phyloP scores from a whole-genome alignment of 2,329 filamentous ascomycete species.

The Mariannaea elegans region DNA sequence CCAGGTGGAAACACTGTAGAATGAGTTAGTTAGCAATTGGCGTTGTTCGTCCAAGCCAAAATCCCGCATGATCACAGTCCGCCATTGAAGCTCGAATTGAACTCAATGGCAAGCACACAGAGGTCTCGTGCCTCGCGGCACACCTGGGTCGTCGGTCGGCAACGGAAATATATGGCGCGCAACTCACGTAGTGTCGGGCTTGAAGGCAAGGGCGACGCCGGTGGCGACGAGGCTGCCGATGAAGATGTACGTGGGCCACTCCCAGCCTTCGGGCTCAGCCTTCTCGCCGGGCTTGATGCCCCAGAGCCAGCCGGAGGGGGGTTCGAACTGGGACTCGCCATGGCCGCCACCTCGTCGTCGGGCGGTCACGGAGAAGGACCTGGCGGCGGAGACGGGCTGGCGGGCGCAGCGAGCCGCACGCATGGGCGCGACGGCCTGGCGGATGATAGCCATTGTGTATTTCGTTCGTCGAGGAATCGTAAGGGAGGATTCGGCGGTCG shows the following conservation, averaged over 20 bases:
- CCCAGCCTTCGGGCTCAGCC: slow-evolving; percentile 96
- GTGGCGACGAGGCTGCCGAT: slow-evolving; percentile 80
- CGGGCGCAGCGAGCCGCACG: slow-evolving; percentile 50
- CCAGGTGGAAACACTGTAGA: slow-evolving; percentile 94
- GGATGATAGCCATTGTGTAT: slow-evolving; percentile 46
- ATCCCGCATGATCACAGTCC: slow-evolving; percentile 31
- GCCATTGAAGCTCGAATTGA: slow-evolving; percentile 14
- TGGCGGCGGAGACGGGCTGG: slow-evolving; percentile 44
- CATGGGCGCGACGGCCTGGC: slow-evolving; percentile 48
- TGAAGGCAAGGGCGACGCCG: slow-evolving; percentile 88
- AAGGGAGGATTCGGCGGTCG: slow-evolving; percentile 32
- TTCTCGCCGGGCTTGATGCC: slow-evolving; percentile 96
- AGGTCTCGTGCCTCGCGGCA: neutral
- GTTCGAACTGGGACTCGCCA: slow-evolving; percentile 82
- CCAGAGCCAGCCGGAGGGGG: slow-evolving; percentile 91
- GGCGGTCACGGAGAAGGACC: slow-evolving; percentile 56
- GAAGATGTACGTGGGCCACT: slow-evolving; percentile 84
- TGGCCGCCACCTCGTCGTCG: slow-evolving; percentile 53
- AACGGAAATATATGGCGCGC: slow-evolving; percentile 11
- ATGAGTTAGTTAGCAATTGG: slow-evolving; percentile 38
- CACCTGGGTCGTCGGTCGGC: neutral
- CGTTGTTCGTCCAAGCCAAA: slow-evolving; percentile 25
- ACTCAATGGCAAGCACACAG: slow-evolving; percentile 5
- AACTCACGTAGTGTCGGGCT: slow-evolving; percentile 98
- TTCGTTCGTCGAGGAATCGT: slow-evolving; percentile 27